phyloP scores from a whole-genome alignment of 208 protist genomes.

The Blechomonas ayalai region DNA sequence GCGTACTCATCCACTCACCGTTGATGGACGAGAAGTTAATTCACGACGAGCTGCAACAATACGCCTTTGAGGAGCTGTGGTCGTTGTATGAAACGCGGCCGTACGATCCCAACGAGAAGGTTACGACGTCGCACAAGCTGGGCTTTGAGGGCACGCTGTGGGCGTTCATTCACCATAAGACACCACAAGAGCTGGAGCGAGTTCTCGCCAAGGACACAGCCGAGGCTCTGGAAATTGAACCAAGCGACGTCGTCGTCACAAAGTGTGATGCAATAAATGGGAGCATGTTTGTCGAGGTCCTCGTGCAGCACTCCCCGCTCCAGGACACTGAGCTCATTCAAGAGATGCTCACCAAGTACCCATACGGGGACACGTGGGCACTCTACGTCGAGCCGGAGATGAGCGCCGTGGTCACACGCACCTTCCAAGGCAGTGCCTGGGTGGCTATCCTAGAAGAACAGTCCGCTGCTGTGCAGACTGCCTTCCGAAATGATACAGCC shows the following conservation, averaged over 20 bases:
- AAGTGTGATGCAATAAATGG: conserved; percentile 1
- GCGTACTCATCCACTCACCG: conserved; percentile 10
- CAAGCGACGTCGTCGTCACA: conserved; percentile 18
- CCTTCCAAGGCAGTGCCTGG: conserved; percentile 20
- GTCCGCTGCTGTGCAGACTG: conserved; percentile 3
- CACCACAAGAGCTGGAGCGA: conserved; percentile 22
- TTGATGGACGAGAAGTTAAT: conserved; percentile 25
- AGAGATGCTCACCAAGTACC: conserved; percentile 14
- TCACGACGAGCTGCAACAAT: conserved; percentile 33
- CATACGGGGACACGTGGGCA: conserved; percentile 14
- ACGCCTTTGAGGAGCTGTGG: conserved; percentile 49
- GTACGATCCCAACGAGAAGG: conserved; percentile 21
- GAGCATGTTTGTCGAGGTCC: conserved; percentile 9
- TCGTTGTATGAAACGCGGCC: conserved; percentile 28
- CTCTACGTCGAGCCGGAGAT: conserved; percentile 7
- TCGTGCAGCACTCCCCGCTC: conserved; percentile 10
- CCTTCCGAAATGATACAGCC: conserved; percentile 17
- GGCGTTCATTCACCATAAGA: conserved; percentile 35
- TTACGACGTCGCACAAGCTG: conserved; percentile 31
- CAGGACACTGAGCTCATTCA: conserved; percentile 14
- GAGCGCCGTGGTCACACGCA: conserved; percentile 5
- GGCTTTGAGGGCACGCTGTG: conserved; percentile 31
- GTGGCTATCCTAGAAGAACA: conserved; percentile 1
- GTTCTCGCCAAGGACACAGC: conserved; percentile 32
- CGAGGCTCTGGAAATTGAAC: conserved; percentile 15